Conservation (phyloP, 352 stramenopile genomes). For the Globisporangium cederbergense region DNA sequence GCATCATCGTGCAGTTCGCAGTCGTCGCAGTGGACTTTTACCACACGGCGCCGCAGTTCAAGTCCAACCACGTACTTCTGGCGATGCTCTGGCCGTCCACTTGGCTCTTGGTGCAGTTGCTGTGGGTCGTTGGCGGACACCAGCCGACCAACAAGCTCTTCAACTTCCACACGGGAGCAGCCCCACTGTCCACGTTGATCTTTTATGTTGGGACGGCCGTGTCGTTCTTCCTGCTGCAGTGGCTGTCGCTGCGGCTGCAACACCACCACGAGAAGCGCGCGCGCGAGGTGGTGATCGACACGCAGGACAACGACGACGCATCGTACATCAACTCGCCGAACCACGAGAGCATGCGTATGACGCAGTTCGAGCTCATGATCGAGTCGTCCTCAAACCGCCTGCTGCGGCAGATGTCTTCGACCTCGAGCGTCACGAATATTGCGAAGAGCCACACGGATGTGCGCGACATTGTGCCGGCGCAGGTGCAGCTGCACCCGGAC, state of each 20-base stretch:
- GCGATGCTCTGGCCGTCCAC: slow-evolving; percentile 50
- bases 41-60: slow-evolving; percentile 56
- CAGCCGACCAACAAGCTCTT: slow-evolving; percentile 50
- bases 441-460: slow-evolving; percentile 13
- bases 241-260: slow-evolving; percentile 33
- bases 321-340: slow-evolving; percentile 25
- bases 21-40: slow-evolving; percentile 56
- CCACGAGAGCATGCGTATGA: slow-evolving; percentile 24
- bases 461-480: slow-evolving; percentile 17
- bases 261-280: slow-evolving; percentile 24
- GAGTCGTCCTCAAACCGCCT: slow-evolving; percentile 24
- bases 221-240: slow-evolving; percentile 41
- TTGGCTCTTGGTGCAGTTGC: slow-evolving; percentile 54
- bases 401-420: slow-evolving; percentile 19
- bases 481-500: slow-evolving; percentile 18
- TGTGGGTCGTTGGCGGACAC: slow-evolving; percentile 54
- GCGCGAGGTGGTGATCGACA: slow-evolving; percentile 16
- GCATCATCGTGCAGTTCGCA: slow-evolving; percentile 37
- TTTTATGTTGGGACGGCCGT: slow-evolving; percentile 37
- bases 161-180: slow-evolving; percentile 52
- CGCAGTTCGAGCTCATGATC: slow-evolving; percentile 48
- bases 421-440: slow-evolving; percentile 11
- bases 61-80: slow-evolving; percentile 57
- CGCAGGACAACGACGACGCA: slow-evolving; percentile 22
- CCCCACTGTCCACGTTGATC: slow-evolving; percentile 29